Percentiles rank a stretch among this genome's conserved stretches.
Conservation (phyloP, 2,329 filamentous ascomycete genomes). For the Aspergillus arachidicola region DNA sequence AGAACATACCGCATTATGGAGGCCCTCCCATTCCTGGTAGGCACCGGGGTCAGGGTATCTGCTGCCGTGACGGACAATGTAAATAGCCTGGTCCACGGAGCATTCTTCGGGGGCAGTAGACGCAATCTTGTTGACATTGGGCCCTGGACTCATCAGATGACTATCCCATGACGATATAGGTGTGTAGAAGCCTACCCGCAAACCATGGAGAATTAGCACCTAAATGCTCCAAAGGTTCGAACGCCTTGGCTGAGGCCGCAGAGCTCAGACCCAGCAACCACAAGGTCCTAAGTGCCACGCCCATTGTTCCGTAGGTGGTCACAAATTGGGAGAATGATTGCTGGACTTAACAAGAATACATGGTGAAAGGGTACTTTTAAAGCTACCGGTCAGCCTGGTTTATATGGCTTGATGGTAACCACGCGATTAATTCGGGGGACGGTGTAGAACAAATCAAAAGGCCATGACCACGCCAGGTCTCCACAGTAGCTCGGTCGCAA, state of each 20-base stretch:
- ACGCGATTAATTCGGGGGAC: background rate
- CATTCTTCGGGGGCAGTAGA: constrained; percentile 59
- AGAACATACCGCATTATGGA: constrained; percentile 29
- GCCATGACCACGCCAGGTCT: background rate
- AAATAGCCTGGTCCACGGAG: constrained; percentile 62
- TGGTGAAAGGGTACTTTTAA: background rate
- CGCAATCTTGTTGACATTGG: constrained; percentile 59
- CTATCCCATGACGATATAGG: no score
- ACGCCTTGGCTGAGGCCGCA: constrained; percentile 8
- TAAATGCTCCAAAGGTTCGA: constrained; percentile 50
- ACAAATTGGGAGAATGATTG: background rate
- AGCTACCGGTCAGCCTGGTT: background rate
- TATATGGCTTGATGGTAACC: background rate
- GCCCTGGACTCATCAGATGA: constrained; percentile 41
- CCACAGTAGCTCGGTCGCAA: background rate
- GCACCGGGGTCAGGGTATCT: constrained; percentile 65
- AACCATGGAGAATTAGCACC: constrained; percentile 59
- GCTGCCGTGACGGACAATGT: constrained; percentile 63
- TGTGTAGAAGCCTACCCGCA: constrained; percentile 42
- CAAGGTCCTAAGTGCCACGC: constrained; percentile 2
- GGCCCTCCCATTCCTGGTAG: constrained; percentile 57
- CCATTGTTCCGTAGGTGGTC: background rate
- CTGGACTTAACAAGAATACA: background rate
- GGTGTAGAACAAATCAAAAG: background rate
- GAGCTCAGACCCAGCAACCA: constrained; percentile 15